phyloP scores from a whole-genome alignment of 1,139 yeast species.

The Yamadazyma jaroonii region DNA sequence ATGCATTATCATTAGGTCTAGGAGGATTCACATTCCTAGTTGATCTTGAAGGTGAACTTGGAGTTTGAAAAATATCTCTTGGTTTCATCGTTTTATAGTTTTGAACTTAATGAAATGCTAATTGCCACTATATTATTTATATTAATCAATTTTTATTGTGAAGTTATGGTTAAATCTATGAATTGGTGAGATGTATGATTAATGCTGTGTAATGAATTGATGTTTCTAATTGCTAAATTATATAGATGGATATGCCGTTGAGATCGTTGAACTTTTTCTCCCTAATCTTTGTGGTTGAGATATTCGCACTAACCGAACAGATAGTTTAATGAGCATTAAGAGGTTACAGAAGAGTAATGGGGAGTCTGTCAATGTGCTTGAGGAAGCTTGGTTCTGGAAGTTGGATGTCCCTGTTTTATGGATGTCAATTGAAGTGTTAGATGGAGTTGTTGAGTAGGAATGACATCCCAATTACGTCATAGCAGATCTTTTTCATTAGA shows the following conservation, averaged over 20 bases:
- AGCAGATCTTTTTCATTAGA: too few species aligned
- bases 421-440: too few species aligned
- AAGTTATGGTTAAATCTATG: too few species aligned
- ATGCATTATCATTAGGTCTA: slow-evolving; percentile 20
- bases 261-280: slow-evolving; percentile 5
- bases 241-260: not conserved
- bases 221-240: not conserved
- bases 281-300: slow-evolving; percentile 5
- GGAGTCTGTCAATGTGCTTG: too few species aligned
- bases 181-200: not conserved
- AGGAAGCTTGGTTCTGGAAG: too few species aligned
- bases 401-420: too few species aligned
- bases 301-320: not conserved
- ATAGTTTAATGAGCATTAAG: not conserved
- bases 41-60: slow-evolving; percentile 41
- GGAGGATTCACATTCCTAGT: slow-evolving; percentile 37
- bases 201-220: not conserved
- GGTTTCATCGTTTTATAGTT: slow-evolving; percentile 9
- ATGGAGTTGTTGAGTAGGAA: too few species aligned
- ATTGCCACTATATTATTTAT: not conserved
- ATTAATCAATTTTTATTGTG: too few species aligned
- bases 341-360: too few species aligned
- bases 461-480: too few species aligned
- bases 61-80: slow-evolving; percentile 30
- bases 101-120: not conserved